Base-by-base conservation (phyloP, 768 basidiomycete genomes). In the Termitomyces sp. region DNA sequence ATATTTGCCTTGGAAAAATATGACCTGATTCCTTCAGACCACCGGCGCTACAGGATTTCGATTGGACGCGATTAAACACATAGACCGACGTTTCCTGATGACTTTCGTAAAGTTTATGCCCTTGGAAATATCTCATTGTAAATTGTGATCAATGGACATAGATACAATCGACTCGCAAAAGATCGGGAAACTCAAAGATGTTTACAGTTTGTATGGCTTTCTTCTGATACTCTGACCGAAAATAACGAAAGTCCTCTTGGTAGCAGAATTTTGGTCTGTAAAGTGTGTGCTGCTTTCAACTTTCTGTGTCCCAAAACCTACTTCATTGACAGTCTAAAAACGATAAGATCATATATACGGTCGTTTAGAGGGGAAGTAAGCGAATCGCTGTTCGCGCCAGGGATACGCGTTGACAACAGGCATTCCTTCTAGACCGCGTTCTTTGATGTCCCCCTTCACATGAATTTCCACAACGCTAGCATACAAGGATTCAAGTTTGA, bases 51-150 rank as follows among this genome's bases (percentile, higher is more conserved):
- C 72, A 33, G 94, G 94, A 13, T 93, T 94, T 69, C 81, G 93
- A 50, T 77, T 96, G 30, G 94, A 96, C 66, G 94, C 94, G 18
- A 89, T 94, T 62, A 97, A 96, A 68, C 94, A 97, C 62, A 86
- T 90, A 51, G 90, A 94, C 69, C 74, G 79, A 56, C 72, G 74
- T 24, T 92, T 92, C 63, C 70, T 89, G n/a, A 65, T 81, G 3
- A 75, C 80, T 36, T 92, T 90, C 72, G 92, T 91, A 61, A 68
- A 81, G 69, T 35, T 4, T 33, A 40, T 14, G 56, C 26, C 40
- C 22, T 44, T 11, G 38, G 18, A 13, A 5, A 18, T 22, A 53
- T 55, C 41, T 44, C 45, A 30, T 44, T 16, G 41, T 30, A 28
- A 3, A 16, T 20, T 40, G 35, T 24, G 22, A 7, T 35, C 5